Evolutionary conservation across 768 basidiomycete species (phyloP), one percentile per base, ranked within the genome.

Genomic region (Boletus rufocinnamomeus): DNA sequence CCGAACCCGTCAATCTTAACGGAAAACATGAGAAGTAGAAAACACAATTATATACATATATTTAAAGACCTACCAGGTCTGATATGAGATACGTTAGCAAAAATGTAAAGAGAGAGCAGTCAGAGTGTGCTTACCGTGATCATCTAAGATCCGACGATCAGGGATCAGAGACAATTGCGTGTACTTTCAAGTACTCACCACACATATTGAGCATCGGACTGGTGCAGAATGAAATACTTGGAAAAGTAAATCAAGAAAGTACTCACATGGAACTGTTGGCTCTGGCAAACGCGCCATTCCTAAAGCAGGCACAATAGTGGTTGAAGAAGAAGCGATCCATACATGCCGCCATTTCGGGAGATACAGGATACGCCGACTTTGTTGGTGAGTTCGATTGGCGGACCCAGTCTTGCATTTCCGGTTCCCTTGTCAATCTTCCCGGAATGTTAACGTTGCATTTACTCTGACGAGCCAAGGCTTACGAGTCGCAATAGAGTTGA

Each of bases 311-410:
- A 66, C 94, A 96, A 73, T 97, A 97, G 66, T 95, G 94, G 59
- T 87, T 91, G 78, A 95, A 96, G 70, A 87, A 87, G 69, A 89
- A 94, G 41, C 94, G 81, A 69, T 97, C 94, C 44, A 98, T 85
- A 8, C 91, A 88, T 5, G 77, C 66, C 49, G 75, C 74, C 63
- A 98, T 90, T 64, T 92, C 91, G 1, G 84, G 79, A 0, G 88
- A 88, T 10, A 97, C 70, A 1, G 78, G 79, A 61, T 77, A 84
- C 2, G 62, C 62, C 59, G 83, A 79, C 76, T 90, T 93, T 38
- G 77, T 77, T 19, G 85, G 77, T 1, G 81, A 71, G 62, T 86
- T 86, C 54, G 80, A 71, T 44, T 79, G 77, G 14, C 78, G 78
- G 11, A 94, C 78, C 95, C 97, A 99, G 21, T 84, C 86, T 72